Evolutionary conservation across 306 rosid species (phyloP), one percentile per base, ranked within the genome.

Genomic region (Carpinus viminea): DNA sequence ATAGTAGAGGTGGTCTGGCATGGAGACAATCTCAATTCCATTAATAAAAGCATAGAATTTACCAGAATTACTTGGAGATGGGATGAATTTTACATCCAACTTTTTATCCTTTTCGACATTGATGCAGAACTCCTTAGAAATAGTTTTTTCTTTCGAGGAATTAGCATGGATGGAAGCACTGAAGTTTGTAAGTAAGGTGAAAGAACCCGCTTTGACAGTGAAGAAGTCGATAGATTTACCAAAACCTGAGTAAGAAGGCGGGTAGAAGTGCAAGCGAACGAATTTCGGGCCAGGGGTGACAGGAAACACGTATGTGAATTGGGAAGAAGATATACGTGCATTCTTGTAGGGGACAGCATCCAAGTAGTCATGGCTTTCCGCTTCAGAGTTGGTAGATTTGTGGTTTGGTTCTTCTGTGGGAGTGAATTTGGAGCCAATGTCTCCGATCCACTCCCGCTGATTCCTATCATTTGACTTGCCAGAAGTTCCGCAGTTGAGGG

Each of bases 21-120:
- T 84, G 8, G 88, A 84, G 77, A 87, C 84, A 55, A 87, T 73
- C 77, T 86, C 86, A 59, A 86, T 86, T 31, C 86, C 89, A 62
- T 82, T 85, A 51, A 82, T 78, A 26, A 86, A 87, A 36, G 84
- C 90, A 41, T 75, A 87, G 64, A 77, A 28, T 0, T 7, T 31
- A 2, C 56, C 78, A 38, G 77, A 81, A 12, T 74, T 12, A 59
- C 65, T 43, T 16, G 86, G 82, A 28, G 71, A 28, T 28, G 69
- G 69, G 3, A 62, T 16, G 73, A 84, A 31, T 84, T 84, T 2
- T 0, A 28, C 31, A 28, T 28, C 31, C 24, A 84, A 62, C 2
- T 59, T 81, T 20, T 66, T 76, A 16, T 17, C 78, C 38, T 69
- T 83, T 78, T 81, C 84, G 12, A 84, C 65, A 74, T 73, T 48